Base-by-base conservation (phyloP, 1,139 yeast species). In the Blastobotrys petasosporus region DNA sequence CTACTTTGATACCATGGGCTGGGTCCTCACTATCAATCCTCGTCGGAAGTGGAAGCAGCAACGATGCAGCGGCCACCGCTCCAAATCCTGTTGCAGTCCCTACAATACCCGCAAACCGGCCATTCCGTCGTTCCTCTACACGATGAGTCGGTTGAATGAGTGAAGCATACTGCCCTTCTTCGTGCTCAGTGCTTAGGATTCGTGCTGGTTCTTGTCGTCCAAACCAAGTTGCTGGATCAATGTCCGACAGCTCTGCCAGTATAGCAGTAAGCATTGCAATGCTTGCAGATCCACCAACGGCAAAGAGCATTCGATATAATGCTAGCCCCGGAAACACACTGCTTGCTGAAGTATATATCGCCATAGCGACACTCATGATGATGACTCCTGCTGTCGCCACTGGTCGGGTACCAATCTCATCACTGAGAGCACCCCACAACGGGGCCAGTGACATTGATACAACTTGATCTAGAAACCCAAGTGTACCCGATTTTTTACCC, bases 31-130 rank as follows among this genome's bases (percentile, higher is more conserved):
- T 71, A 1, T 80, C 82, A 9, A 66, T 49, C 32, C 73, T 60
- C 46, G 87, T 79, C 33, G 86, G 71, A 79, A 85, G 80, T 58
- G 90, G 85, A 64, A 64, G 87, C 82, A 65, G 79, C 75, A 63
- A 75, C 71, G 59, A 86, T 81, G 61, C 90, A 78, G 62, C 79
- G 50, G 61, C 47, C 47, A 50, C 73, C 1, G 90, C 92, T 34
- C 92, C 92, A 10, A 79, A 56, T 0, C 90, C 90, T 10, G 85
- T 71, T 41, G 75, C 67, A 3, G 80, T 61, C 0, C 90, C 90
- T 41, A 82, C 73, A 36, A 79, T 56, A 0, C 86, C 83, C 0
- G 84, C 73, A 47, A 73, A 66, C 53, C 73, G 75, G 1, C 86
- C 86, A 54, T 74, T 77, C 47, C 67, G 46, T 33, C 46, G 48